Percentiles rank a stretch among this genome's conserved stretches.
Evolutionary conservation across 345 rosid species (phyloP).

Genomic region (Bretschneidera sinensis): DNA sequence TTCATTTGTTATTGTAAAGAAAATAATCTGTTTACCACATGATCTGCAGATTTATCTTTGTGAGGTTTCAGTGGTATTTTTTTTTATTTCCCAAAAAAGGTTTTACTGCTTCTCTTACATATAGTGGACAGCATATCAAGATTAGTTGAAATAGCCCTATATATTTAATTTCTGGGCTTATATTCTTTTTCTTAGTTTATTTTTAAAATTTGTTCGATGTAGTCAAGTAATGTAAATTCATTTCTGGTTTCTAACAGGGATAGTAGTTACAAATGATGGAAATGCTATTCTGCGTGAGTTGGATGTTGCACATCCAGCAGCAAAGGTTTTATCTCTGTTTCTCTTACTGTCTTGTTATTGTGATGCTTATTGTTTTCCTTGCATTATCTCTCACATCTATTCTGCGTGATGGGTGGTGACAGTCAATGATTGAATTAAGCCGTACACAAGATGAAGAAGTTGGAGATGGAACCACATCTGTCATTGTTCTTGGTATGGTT

Average conservation of each 20-base stretch:
- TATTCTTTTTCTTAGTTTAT: no score
- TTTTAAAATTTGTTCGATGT: no score
- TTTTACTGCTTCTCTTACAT: no score
- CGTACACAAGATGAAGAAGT: conserved; percentile 98
- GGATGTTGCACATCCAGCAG: conserved; percentile 89
- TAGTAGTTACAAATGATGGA: conserved; percentile 96
- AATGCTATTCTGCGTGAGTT: conserved; percentile 89
- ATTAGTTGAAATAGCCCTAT: no score
- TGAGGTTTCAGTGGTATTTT: no score
- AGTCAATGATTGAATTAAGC: conserved; percentile 96
- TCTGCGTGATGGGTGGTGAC: conserved; percentile 15
- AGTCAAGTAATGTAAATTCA: no score
- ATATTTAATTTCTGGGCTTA: no score
- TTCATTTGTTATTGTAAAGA: no score
- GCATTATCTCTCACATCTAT: conserved; percentile 3
- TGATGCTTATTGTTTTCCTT: not conserved
- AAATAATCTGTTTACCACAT: no score
- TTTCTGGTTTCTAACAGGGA: conserved; percentile 43
- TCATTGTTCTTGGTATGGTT: conserved; percentile 86
- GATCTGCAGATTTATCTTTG: no score
- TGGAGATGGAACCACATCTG: conserved; percentile 98
- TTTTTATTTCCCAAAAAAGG: no score
- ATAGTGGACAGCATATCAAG: no score
- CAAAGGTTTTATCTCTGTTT: conserved; percentile 46
- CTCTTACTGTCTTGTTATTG: not conserved